Percentiles rank a stretch among this genome's conserved stretches.
Conservation (phyloP, 1,139 yeast species). For the Geotrichum australiense region DNA sequence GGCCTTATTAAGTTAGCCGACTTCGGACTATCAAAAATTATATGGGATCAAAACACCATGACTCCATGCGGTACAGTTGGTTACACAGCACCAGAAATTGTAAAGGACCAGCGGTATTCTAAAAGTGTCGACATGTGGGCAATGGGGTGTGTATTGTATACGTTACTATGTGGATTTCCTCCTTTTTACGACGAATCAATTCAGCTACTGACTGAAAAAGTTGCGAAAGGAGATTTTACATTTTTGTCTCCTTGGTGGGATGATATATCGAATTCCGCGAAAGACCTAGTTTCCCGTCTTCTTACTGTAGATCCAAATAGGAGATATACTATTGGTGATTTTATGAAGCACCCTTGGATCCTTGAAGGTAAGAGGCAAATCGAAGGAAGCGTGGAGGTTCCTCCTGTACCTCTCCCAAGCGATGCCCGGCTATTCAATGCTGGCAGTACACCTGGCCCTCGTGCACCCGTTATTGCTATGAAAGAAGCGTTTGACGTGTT, state of each 20-base stretch:
- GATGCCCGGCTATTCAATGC: conserved; percentile 12
- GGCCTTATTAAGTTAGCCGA: conserved; percentile 85
- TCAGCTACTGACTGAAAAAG: conserved; percentile 72
- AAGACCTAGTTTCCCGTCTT: conserved; percentile 64
- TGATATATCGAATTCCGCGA: conserved; percentile 74
- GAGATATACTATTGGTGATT: conserved; percentile 72
- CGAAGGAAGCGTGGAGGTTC: not conserved
- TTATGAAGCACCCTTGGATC: conserved; percentile 84
- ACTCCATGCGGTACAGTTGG: conserved; percentile 92
- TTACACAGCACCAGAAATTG: conserved; percentile 92
- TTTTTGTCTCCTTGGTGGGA: conserved; percentile 97
- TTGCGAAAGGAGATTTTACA: conserved; percentile 73
- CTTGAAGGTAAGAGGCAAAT: conserved; percentile 27
- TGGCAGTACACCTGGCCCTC: conserved; percentile 22
- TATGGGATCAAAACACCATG: conserved; percentile 60
- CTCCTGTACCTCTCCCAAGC: conserved; percentile 1
- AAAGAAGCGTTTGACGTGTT: conserved; percentile 94
- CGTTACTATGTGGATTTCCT: conserved; percentile 89
- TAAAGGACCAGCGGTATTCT: conserved; percentile 75
- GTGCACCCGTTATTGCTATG: conserved; percentile 76
- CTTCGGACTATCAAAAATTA: conserved; percentile 84
- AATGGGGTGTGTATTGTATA: conserved; percentile 84
- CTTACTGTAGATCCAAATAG: conserved; percentile 75
- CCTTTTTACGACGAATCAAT: conserved; percentile 91
- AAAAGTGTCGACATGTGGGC: conserved; percentile 97